A percentile compares a stretch with the other conserved stretches of the same genome.
These are phyloP conservation scores for Pascua sp. DNA, from an alignment of 1,284 basidiomycete genomes.

Conservation along the genomic window DNA sequence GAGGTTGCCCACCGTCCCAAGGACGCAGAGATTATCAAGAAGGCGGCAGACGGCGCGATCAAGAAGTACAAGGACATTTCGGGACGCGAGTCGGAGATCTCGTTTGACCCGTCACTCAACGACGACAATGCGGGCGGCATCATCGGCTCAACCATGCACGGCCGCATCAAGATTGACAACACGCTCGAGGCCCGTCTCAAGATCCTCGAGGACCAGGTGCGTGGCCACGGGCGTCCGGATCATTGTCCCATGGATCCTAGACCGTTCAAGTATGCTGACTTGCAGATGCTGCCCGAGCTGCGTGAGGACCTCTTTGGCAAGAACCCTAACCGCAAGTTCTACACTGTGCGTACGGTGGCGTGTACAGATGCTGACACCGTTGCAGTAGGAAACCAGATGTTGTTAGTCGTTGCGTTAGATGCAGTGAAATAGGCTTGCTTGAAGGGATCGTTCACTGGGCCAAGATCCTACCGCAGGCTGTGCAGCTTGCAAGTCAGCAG, in stretches of 20 bases:
- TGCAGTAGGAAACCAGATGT: slow-evolving; percentile 4
- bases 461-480: too few species aligned
- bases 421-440: background rate
- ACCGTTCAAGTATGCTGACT: background rate
- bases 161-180: slow-evolving; percentile 83
- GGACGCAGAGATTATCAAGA: slow-evolving; percentile 40
- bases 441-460: too few species aligned
- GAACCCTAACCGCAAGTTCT: slow-evolving; percentile 84
- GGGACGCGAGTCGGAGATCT: slow-evolving; percentile 63
- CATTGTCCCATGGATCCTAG: background rate
- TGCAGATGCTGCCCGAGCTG: slow-evolving; percentile 87
- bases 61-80: slow-evolving; percentile 54
- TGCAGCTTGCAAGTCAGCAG: too few species aligned
- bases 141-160: slow-evolving; percentile 65
- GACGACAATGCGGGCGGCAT: slow-evolving; percentile 82
- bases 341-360: slow-evolving; percentile 50
- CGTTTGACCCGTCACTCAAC: slow-evolving; percentile 64
- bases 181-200: slow-evolving; percentile 83
- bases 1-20: slow-evolving; percentile 41
- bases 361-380: slow-evolving; percentile 1
- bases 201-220: slow-evolving; percentile 79
- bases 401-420: slow-evolving; percentile 11
- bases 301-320: slow-evolving; percentile 76
- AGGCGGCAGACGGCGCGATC: slow-evolving; percentile 29
- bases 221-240: slow-evolving; percentile 26